phyloP scores from a whole-genome alignment of 805 yeast genomes.

The Candida succiphila region DNA sequence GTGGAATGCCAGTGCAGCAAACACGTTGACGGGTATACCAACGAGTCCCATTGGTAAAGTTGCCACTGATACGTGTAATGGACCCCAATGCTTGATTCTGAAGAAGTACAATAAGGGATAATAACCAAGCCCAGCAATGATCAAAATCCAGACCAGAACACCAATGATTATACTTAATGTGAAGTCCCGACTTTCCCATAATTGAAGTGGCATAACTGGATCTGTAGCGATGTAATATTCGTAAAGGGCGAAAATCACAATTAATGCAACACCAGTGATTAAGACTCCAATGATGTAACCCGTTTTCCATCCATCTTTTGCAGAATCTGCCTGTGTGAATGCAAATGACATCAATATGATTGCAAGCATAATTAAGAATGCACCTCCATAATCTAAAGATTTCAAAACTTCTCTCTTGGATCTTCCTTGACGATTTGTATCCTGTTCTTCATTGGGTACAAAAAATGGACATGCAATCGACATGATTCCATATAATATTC shows the following conservation, averaged over 20 bases:
- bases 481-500: slow-evolving; percentile 23
- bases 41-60: slow-evolving; percentile 26
- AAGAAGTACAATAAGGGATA: slow-evolving; percentile 28
- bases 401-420: slow-evolving; percentile 8
- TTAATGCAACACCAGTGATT: slow-evolving; percentile 22
- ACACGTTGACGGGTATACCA: slow-evolving; percentile 24
- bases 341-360: slow-evolving; percentile 27
- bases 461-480: slow-evolving; percentile 13
- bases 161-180: slow-evolving; percentile 22
- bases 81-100: slow-evolving; percentile 21
- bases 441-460: slow-evolving; percentile 22
- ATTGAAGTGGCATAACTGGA: slow-evolving; percentile 31
- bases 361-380: slow-evolving; percentile 21
- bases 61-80: slow-evolving; percentile 27
- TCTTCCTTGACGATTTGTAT: slow-evolving; percentile 6
- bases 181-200: slow-evolving; percentile 26
- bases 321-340: slow-evolving; percentile 27
- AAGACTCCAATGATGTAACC: slow-evolving; percentile 28
- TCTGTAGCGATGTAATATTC: slow-evolving; percentile 23
- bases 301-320: slow-evolving; percentile 28
- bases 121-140: slow-evolving; percentile 24
- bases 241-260: slow-evolving; percentile 20
- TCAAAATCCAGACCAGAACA: slow-evolving; percentile 25
- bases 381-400: slow-evolving; percentile 26
- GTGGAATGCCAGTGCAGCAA: slow-evolving; percentile 29